Conservation (phyloP, 2,329 filamentous ascomycete species). For the Mollisia scopiformis region DNA sequence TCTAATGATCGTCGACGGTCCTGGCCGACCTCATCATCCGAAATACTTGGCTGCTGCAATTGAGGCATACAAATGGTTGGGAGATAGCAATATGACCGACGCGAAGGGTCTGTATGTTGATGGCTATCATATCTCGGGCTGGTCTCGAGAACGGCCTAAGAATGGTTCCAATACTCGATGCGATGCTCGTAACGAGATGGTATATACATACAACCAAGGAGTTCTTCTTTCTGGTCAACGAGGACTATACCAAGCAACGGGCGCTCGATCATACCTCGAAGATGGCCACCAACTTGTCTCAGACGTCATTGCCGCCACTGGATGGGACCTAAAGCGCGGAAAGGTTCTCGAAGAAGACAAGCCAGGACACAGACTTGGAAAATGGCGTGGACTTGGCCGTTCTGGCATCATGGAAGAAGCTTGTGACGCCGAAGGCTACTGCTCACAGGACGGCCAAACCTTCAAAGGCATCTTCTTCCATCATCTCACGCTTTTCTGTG, state of each 20-base stretch:
- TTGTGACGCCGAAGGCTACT: conserved; percentile 75
- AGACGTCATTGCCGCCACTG: conserved; percentile 76
- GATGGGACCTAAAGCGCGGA: conserved; percentile 61
- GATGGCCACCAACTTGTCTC: conserved; percentile 81
- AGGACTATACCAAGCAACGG: conserved; percentile 79
- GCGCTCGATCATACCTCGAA: conserved; percentile 68
- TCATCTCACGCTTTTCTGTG: conserved; percentile 80
- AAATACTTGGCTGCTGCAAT: conserved; percentile 74
- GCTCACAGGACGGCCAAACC: conserved; percentile 82
- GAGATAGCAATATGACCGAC: conserved; percentile 80
- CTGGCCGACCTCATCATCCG: conserved; percentile 50
- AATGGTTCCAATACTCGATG: conserved; percentile 70
- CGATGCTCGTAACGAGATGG: conserved; percentile 82
- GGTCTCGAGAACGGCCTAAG: conserved; percentile 42
- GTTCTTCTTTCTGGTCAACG: conserved; percentile 82
- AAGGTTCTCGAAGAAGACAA: conserved; percentile 42
- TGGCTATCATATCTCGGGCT: conserved; percentile 82
- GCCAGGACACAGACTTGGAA: conserved; percentile 15
- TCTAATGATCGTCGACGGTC: not conserved
- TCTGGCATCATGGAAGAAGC: conserved; percentile 81
- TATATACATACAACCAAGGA: conserved; percentile 96
- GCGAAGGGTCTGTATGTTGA: conserved; percentile 76
- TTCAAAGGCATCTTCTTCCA: conserved; percentile 98
- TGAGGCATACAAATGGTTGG: conserved; percentile 81
- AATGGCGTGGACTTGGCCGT: conserved; percentile 77